Percentiles rank a stretch among this genome's conserved stretches.
Conservation (phyloP, 139 green algal species). For the Chlorella sp. region DNA sequence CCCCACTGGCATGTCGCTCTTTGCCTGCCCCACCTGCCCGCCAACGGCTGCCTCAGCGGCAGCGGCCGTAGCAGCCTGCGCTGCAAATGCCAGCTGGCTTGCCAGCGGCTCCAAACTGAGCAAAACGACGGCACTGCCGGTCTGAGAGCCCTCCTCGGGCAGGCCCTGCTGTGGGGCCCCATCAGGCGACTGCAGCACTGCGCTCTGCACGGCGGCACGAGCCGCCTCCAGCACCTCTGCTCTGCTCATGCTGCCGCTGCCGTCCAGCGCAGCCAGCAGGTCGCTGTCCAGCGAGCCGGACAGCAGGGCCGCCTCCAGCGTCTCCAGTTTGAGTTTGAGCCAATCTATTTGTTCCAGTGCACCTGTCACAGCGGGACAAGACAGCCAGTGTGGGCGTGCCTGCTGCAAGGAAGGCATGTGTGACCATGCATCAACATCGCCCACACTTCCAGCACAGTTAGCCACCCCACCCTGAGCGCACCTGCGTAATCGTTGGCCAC, state of each 20-base stretch:
- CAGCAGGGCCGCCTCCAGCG: constrained; percentile 35
- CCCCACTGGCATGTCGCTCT: too few relatives aligned
- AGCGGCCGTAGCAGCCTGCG: neutral
- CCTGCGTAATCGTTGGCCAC: constrained; percentile 56
- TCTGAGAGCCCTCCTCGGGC: neutral
- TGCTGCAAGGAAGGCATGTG: too few relatives aligned
- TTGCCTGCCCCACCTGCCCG: neutral
- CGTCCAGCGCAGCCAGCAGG: constrained; percentile 9
- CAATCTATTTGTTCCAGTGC: constrained; percentile 67
- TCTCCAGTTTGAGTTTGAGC: constrained; percentile 52
- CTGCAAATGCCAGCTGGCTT: neutral
- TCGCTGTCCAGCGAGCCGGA: constrained; percentile 9
- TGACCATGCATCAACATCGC: too few relatives aligned
- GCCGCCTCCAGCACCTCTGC: constrained; percentile 14
- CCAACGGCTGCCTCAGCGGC: neutral
- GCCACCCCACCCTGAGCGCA: too few relatives aligned
- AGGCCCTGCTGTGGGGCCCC: neutral
- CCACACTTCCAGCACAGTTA: too few relatives aligned
- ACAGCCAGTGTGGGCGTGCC: too few relatives aligned
- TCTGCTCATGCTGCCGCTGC: neutral
- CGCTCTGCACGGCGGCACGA: neutral
- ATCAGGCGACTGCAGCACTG: neutral
- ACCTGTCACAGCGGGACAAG: constrained; percentile 24
- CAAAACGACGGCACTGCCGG: neutral
- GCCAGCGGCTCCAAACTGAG: constrained; percentile 10